Conservation (phyloP, 169 alveolate genomes). For the Pseudocohnilembus persalinus region DNA sequence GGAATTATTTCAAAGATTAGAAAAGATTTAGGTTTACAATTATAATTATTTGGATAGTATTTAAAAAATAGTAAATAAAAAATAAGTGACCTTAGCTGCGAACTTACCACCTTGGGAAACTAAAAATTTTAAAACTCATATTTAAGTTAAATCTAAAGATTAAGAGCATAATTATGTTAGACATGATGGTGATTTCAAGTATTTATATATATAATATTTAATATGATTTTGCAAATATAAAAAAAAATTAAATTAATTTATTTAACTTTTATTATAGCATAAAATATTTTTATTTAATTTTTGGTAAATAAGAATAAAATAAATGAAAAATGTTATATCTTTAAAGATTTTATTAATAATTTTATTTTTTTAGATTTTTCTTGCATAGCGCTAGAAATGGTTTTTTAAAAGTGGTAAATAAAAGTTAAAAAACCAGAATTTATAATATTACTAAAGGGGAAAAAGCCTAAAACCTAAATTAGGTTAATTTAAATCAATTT, state of each 20-base stretch:
- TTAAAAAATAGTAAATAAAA: background rate
- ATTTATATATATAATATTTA: too few relatives aligned
- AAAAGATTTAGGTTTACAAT: background rate
- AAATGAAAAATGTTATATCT: background rate
- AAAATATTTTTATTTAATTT: too few relatives aligned
- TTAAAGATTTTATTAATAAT: background rate
- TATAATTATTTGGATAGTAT: background rate
- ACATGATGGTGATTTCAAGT: background rate
- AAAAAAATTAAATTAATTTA: too few relatives aligned
- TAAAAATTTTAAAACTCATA: background rate
- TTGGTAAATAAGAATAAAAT: too few relatives aligned
- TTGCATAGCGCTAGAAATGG: background rate
- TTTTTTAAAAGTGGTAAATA: too few relatives aligned
- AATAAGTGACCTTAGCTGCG: background rate
- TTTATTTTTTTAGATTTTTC: background rate
- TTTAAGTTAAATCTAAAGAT: too few relatives aligned
- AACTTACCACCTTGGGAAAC: background rate
- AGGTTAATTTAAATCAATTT: background rate
- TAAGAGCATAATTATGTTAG: background rate
- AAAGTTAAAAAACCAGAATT: background rate
- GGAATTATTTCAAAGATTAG: background rate
- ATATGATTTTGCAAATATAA: too few relatives aligned
- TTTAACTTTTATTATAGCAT: too few relatives aligned
- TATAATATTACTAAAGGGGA: background rate
- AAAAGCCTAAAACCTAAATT: background rate